Evolutionary conservation across 2,329 filamentous ascomycete genomes (phyloP), one percentile per base, ranked within the genome.

Genomic region (Fusarium temperatum): DNA sequence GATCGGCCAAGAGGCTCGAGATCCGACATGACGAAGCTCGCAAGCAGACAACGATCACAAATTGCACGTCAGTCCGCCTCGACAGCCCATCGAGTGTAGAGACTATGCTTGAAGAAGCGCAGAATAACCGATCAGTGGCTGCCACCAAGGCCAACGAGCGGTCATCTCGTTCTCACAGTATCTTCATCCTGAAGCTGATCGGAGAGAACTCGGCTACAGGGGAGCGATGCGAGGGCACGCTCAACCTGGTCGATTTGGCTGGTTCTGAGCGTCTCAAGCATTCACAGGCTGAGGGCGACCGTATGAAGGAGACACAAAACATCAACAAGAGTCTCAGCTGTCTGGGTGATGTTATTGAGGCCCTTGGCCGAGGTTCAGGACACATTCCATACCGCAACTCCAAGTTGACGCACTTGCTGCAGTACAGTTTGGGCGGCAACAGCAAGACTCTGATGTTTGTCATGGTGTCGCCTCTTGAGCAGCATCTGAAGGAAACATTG

Each of bases 371-470:
- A 72, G 94, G 94, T 38, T 94, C 92, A 63, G 89, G 89, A 11
- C 96, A 98, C 79, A 90, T 99, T 50, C 96, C 96, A 3, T 99
- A 98, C 84, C 88, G 96, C 62, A 98, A 98, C 84, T 98, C 94
- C 77, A 98, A 98, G 89, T 88, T 99, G 74, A 99, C 96, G 14
- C 97, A 98, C 80, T 88, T 99, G 53, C 88, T 99, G 42, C 94
- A 98, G 89, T 97, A 96, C 80, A 98, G 94, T 7, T 87, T 99
- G 13, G 96, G 96, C 8, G 96, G 96, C 22, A 98, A 98, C 82
- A 96, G 93, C 77, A 97, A 98, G 85, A 99, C 96, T 2, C 91
- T 99, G 78, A 99, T 99, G 96, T 98, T 99, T 82, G 94, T 98
- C 81, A 98, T 98, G 95, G 93, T 98, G 64, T 96, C 93, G 77